These are phyloP conservation scores for Phytophthora nicotianae DNA, from an alignment of 352 stramenopile genomes.

Conservation along the genomic window DNA sequence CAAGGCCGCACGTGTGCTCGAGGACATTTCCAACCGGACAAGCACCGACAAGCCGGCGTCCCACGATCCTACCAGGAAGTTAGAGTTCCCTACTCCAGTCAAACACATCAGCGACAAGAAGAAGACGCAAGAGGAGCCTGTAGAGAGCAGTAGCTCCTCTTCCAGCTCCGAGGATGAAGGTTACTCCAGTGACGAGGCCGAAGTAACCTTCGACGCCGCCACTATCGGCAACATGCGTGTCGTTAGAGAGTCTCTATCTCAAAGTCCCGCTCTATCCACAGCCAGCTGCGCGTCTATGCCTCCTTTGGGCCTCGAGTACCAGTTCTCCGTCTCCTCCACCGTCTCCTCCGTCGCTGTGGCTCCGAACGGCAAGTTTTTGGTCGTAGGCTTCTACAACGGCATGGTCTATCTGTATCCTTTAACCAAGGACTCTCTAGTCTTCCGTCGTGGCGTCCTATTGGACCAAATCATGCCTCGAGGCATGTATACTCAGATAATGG, in stretches of 20 bases:
- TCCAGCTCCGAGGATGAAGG: slow-evolving; percentile 33
- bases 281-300: slow-evolving; percentile 40
- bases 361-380: slow-evolving; percentile 71
- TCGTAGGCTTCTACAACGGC: slow-evolving; percentile 84
- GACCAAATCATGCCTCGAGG: slow-evolving; percentile 79
- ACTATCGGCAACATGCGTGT: slow-evolving; percentile 69
- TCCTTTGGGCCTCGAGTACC: slow-evolving; percentile 60
- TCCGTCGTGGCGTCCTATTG: slow-evolving; percentile 75
- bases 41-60: slow-evolving; percentile 14
- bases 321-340: slow-evolving; percentile 64
- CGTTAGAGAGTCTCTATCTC: slow-evolving; percentile 49
- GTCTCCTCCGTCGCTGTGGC: slow-evolving; percentile 84
- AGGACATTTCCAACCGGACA: slow-evolving; percentile 50
- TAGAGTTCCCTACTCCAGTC: slow-evolving; percentile 53
- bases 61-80: slow-evolving; percentile 43
- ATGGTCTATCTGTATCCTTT: slow-evolving; percentile 67
- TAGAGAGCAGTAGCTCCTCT: slow-evolving; percentile 26
- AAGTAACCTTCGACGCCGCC: slow-evolving; percentile 66
- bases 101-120: slow-evolving; percentile 20
- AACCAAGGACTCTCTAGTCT: slow-evolving; percentile 60
- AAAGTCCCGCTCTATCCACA: slow-evolving; percentile 49
- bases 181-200: slow-evolving; percentile 62
- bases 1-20: slow-evolving; percentile 31
- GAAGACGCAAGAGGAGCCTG: slow-evolving; percentile 16
- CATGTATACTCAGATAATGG: slow-evolving; percentile 87